A percentile compares a stretch with the other conserved stretches of the same genome.
Conservation (phyloP, 441 rosid genomes). For the Manihot esculenta region DNA sequence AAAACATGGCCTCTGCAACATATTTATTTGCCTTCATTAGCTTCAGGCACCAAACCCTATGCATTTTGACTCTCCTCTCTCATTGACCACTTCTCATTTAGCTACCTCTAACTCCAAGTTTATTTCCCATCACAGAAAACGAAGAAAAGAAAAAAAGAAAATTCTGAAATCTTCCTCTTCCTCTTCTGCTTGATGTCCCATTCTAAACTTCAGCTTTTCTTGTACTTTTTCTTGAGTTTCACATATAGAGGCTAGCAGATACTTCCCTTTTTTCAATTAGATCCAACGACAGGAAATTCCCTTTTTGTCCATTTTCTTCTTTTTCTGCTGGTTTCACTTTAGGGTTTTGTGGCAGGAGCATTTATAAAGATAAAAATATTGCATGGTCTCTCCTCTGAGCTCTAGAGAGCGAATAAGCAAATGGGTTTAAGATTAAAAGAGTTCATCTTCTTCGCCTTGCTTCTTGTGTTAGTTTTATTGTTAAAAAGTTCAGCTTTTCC, state of each 20-base stretch:
- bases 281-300: slow-evolving; percentile 9
- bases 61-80: slow-evolving; percentile 36
- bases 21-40: slow-evolving; percentile 26
- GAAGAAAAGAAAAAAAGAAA: background rate
- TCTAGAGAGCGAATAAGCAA: slow-evolving; percentile 22
- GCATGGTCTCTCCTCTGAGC: slow-evolving; percentile 19
- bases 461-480: slow-evolving; percentile 38
- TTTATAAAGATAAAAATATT: background rate
- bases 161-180: no score
- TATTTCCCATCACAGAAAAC: no score
- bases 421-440: slow-evolving; percentile 42
- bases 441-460: slow-evolving; percentile 30
- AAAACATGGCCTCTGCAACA: slow-evolving; percentile 20
- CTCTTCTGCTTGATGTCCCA: background rate
- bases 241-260: background rate
- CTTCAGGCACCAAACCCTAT: slow-evolving; percentile 40
- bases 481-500: slow-evolving; percentile 26
- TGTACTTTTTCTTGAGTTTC: slow-evolving; percentile 10
- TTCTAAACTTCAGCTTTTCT: slow-evolving; percentile 11
- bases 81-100: background rate
- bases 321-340: background rate
- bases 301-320: background rate
- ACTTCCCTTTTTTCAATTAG: background rate
- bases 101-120: background rate
- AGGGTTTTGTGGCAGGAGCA: slow-evolving; percentile 11